Base-by-base conservation (phyloP, 768 basidiomycete species). In the Collybiopsis luxurians region DNA sequence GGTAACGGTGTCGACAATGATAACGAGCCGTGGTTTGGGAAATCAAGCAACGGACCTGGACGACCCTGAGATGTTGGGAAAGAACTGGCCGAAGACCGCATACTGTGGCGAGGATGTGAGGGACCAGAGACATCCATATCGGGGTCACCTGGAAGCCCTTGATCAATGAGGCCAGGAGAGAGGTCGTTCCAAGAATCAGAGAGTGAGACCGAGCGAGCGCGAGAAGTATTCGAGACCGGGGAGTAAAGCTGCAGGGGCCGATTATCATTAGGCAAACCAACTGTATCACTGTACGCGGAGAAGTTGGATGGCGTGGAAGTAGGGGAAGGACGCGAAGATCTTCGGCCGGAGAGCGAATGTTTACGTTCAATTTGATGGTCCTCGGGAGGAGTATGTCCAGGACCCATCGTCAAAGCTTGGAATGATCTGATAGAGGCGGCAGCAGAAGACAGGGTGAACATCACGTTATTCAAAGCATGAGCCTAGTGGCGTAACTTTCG, bases 401-500 rank as follows among this genome's bases (percentile, higher is more conserved):
- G 39, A 2, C 27, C 31, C 28, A 19, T 30, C 4, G 40, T 44
- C 19, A 54, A 31, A 19, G 2, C n/a, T 21, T 54, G 53, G 27
- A 54, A 54, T 5, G 42, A 21, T 24, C 43, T 30, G 39, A 54
- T 54, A 19, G 53, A 44, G 3, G 53, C 21, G 13, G 43, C 42
- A 13, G 53, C 42, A 11, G 53, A 54, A 2, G 27, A 24, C 19
- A 54, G 42, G 28, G 53, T 40, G 27, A 30, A 30, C 26, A 54
- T 42, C 5, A 54, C 53, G 7, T 26, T 34, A 15, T 45, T 54
- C 27, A 54, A 54, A 44, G 53, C 53, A 43, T 38, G 53, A 30
- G 17, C 17, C 53, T 54, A 23, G 11, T 21, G 15, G 4, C 36
- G 40, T 15, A 47, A 15, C 28, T 21, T 47, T 23, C 13, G 24